Percentiles rank a stretch among this genome's conserved stretches.
Evolutionary conservation across 805 yeast genomes (phyloP).

Genomic region (Teunomyces funiuensis): DNA sequence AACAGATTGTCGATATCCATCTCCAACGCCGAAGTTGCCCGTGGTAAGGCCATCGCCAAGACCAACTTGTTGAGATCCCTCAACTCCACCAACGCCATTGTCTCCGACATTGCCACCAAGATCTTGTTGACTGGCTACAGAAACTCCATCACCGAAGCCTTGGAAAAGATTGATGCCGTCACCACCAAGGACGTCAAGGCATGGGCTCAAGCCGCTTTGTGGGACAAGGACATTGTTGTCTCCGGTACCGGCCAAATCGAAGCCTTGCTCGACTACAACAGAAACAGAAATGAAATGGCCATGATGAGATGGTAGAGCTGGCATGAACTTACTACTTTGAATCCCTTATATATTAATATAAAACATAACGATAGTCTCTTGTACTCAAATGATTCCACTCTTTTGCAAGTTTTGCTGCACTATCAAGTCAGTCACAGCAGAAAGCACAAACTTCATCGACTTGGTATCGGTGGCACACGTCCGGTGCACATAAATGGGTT

Average conservation of each 20-base stretch:
- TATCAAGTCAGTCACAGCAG: conserved; percentile 90
- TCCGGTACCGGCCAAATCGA: conserved; percentile 87
- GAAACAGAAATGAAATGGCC: conserved; percentile 87
- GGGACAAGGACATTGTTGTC: conserved; percentile 82
- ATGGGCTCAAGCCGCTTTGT: conserved; percentile 75
- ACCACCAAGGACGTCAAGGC: conserved; percentile 57
- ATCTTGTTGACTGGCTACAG: conserved; percentile 62
- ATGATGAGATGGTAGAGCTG: conserved; percentile 66
- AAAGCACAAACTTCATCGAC: conserved; percentile 84
- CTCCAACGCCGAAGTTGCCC: conserved; percentile 73
- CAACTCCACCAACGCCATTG: conserved; percentile 50
- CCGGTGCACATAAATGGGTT: conserved; percentile 85
- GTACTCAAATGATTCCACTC: conserved; percentile 63
- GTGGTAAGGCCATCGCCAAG: conserved; percentile 74
- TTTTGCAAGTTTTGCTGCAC: conserved; percentile 77
- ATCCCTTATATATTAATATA: conserved; percentile 6
- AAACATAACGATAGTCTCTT: not conserved
- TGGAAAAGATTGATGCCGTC: conserved; percentile 63
- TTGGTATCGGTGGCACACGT: conserved; percentile 95
- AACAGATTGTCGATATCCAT: conserved; percentile 76
- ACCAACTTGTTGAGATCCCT: conserved; percentile 55
- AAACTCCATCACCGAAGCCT: conserved; percentile 58
- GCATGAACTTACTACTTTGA: conserved; percentile 1
- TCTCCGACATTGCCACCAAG: conserved; percentile 58
- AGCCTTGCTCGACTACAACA: conserved; percentile 77